Conservation (phyloP, 352 stramenopile species). For the Thalassiosira hispida region DNA sequence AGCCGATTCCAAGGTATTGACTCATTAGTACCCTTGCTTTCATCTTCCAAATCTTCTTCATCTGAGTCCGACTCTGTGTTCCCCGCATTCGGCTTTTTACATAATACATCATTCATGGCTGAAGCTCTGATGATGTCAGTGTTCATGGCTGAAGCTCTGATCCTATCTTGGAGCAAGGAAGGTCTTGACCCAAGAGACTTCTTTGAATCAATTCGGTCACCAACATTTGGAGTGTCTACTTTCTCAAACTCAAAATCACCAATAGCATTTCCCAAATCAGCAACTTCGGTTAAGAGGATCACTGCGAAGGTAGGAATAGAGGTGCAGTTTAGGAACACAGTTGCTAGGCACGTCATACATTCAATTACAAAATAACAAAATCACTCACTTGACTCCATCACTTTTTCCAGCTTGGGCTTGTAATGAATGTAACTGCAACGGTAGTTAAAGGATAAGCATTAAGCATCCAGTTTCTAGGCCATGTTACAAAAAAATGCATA, state of each 20-base stretch:
- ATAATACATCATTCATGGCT: slow-evolving; percentile 39
- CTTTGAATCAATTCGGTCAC: background rate
- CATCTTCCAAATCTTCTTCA: slow-evolving; percentile 17
- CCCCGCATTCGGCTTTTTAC: slow-evolving; percentile 2
- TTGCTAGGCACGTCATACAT: no score
- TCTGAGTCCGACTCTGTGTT: slow-evolving; percentile 14
- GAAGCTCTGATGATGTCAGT: slow-evolving; percentile 3
- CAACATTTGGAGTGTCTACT: slow-evolving; percentile 11
- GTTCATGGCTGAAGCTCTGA: slow-evolving; percentile 32
- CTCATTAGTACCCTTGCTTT: background rate
- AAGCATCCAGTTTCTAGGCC: background rate
- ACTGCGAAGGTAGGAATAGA: no score
- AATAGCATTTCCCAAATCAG: slow-evolving; percentile 49
- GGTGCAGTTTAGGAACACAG: no score
- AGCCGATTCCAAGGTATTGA: slow-evolving; percentile 39
- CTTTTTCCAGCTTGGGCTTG: slow-evolving; percentile 68
- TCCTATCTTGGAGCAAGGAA: background rate
- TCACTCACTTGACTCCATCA: slow-evolving; percentile 68
- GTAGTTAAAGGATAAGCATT: slow-evolving; percentile 3
- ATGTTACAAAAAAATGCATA: slow-evolving; percentile 3
- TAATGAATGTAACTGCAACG: slow-evolving; percentile 38
- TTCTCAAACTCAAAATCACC: slow-evolving; percentile 47
- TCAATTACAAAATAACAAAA: no score
- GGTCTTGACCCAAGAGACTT: slow-evolving; percentile 3
- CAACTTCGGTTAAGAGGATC: slow-evolving; percentile 56